Evolutionary conservation across 2,329 filamentous ascomycete species (phyloP).

Genomic region (Microdochium trichocladiopsis): DNA sequence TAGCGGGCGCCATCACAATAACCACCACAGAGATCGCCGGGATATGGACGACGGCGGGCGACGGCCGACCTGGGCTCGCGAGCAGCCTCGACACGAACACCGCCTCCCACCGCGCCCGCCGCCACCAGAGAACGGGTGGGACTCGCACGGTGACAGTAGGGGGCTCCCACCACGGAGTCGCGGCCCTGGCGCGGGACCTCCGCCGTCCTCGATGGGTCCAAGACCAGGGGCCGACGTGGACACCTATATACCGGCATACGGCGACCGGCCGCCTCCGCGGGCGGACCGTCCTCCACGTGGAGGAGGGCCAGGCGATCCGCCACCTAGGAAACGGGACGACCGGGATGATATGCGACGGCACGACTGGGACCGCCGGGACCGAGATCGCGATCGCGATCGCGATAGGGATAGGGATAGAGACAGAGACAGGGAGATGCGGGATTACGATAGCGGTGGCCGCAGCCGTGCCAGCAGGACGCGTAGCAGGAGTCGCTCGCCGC

Average conservation of each 20-base stretch:
- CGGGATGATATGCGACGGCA: conserved; percentile 26
- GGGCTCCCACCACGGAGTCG: conserved; percentile 21
- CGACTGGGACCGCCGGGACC: conserved; percentile 29
- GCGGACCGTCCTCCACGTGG: background rate
- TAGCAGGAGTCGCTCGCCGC: conserved; percentile 37
- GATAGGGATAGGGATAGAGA: conserved; percentile 25
- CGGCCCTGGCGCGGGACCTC: conserved; percentile 15
- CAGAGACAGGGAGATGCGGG: conserved; percentile 30
- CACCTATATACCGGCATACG: conserved; percentile 43
- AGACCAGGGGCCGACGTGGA: conserved; percentile 29
- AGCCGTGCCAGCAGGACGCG: conserved; percentile 30
- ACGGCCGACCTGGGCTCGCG: conserved; percentile 47
- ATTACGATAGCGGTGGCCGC: conserved; percentile 25
- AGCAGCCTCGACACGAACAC: conserved; percentile 28
- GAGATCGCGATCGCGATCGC: conserved; percentile 14
- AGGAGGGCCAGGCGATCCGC: conserved; percentile 14
- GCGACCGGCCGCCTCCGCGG: conserved; percentile 19
- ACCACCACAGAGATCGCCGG: conserved; percentile 22
- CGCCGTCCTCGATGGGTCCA: background rate
- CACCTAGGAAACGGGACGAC: conserved; percentile 22
- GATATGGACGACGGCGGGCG: conserved; percentile 31
- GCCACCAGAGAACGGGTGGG: conserved; percentile 32
- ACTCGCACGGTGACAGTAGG: conserved; percentile 30
- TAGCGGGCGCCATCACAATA: conserved; percentile 34
- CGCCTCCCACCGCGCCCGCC: conserved; percentile 43